Evolutionary conservation across 2,329 filamentous ascomycete genomes (phyloP).

Genomic region (Aspergillus aculeatinus): DNA sequence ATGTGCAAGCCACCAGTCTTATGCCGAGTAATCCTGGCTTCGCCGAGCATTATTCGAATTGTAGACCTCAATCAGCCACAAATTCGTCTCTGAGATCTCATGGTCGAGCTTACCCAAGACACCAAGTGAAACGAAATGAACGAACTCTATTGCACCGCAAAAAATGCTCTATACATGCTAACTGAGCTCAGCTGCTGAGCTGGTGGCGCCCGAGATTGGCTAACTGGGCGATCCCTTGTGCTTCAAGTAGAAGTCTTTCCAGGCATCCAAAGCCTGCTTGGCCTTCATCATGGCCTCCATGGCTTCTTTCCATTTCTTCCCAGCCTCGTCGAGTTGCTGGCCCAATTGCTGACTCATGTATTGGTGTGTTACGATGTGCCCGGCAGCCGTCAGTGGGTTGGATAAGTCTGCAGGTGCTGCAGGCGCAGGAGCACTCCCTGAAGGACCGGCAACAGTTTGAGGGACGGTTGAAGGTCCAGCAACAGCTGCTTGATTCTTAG

Average conservation of each 20-base stretch:
- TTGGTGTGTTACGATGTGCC: neutral
- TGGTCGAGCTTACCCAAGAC: neutral
- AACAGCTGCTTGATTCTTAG: neutral
- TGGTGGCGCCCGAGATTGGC: neutral
- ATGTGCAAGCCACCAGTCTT: neutral
- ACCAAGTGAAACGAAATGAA: neutral
- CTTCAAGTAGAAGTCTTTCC: neutral
- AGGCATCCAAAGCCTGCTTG: constrained; percentile 10
- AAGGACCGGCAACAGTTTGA: too few species aligned
- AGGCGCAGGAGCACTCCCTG: too few species aligned
- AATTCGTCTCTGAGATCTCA: neutral
- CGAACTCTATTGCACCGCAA: neutral
- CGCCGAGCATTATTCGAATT: neutral
- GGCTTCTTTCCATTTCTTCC: neutral
- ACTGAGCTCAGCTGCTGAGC: neutral
- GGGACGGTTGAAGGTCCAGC: too few species aligned
- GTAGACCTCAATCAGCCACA: neutral
- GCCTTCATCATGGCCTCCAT: neutral
- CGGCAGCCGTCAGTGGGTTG: neutral
- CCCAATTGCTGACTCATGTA: neutral
- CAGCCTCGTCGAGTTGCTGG: neutral
- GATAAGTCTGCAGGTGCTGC: neutral
- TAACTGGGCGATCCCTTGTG: too few species aligned
- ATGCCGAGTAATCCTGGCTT: neutral
- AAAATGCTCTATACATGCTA: neutral